Base-by-base conservation (phyloP, 768 basidiomycete species). In the Podaxis rugospora region DNA sequence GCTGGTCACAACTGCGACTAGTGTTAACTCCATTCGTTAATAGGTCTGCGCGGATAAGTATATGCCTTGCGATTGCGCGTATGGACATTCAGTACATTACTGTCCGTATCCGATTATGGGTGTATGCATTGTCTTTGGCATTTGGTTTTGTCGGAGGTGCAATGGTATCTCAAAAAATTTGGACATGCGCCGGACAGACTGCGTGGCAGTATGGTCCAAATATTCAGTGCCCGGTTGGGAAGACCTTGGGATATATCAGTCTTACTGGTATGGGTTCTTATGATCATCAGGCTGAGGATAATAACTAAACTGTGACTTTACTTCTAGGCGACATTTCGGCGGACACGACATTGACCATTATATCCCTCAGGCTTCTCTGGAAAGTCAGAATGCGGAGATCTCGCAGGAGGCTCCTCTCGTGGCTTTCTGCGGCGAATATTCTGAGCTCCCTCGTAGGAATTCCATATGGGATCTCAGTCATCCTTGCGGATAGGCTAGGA, bases 11-110 rank as follows among this genome's bases (percentile, higher is more conserved):
- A n/a, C 4, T 11, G 6, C 25, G 9, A 14, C 14, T n/a, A 23
- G 9, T 18, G 14, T 27, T 6, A n/a, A n/a, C n/a, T 35, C 39
- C 25, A 16, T 27, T 6, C 28, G 27, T 37, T 5, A 32, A 11
- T n/a, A 59, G 58, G 58, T 28, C 25, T 18, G 25, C 58, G 11
- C 50, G 58, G 13, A 59, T 59, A 4, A 59, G 58, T 32, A 59
- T 59, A 16, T 59, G 58, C 23, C 25, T 59, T 6, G 42, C 39
- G 16, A 59, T 59, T 32, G 49, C 58, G 14, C 49, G 51, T 18
- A 51, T 59, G 11, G 58, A 59, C 13, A 42, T 59, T 37, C 58
- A 52, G 11, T 13, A 42, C n/a, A 51, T 51, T 28, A 3, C 36
- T n/a, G n/a, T 35, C 18, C 58, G 58, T n/a, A 51, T 52, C 23